Evolutionary conservation across 345 rosid genomes (phyloP).

Genomic region (Durio zibethinus): DNA sequence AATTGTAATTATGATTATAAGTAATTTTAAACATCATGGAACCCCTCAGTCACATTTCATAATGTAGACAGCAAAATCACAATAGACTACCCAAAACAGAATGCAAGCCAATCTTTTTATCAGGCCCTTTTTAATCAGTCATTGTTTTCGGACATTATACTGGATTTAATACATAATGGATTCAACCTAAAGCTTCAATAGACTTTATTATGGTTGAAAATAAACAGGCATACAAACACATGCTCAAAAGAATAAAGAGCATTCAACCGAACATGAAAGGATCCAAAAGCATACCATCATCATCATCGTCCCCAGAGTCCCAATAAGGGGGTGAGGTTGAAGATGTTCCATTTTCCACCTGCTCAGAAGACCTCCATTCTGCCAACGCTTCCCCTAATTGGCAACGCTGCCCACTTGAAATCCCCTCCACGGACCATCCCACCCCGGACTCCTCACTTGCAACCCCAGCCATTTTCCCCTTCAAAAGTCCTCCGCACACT

Average conservation of each 20-base stretch:
- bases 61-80: not conserved
- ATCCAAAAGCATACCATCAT: conserved; percentile 45
- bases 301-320: conserved; percentile 84
- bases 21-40: not conserved
- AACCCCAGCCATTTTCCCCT: conserved; percentile 63
- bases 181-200: not conserved
- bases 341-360: conserved; percentile 82
- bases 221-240: not conserved
- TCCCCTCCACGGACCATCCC: conserved; percentile 64
- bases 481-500: conserved; percentile 31
- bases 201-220: not conserved
- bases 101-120: not conserved
- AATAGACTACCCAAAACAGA: not conserved
- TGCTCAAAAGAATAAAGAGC: conserved; percentile 1
- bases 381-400: conserved; percentile 76
- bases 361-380: conserved; percentile 94
- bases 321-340: conserved; percentile 84
- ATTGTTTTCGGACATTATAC: not conserved
- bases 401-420: conserved; percentile 50
- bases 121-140: not conserved
- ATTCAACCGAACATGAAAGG: not conserved
- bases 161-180: not conserved
- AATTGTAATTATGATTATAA: not conserved
- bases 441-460: conserved; percentile 61
- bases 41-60: not conserved